These are phyloP conservation scores for Didymella exigua DNA, from an alignment of 2,329 filamentous ascomycete genomes.

Conservation along the genomic window DNA sequence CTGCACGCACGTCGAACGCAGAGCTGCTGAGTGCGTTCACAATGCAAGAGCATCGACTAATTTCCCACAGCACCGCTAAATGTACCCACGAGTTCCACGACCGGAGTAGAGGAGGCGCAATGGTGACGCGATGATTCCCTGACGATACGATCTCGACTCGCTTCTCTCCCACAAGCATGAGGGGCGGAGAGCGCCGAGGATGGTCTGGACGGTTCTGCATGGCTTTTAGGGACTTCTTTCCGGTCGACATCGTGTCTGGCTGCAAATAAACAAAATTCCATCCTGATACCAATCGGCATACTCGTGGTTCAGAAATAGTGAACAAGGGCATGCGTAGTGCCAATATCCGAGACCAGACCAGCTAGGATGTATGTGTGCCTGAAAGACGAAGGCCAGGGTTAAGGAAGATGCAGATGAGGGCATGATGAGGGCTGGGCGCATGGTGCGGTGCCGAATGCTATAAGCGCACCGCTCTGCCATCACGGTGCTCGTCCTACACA, in stretches of 20 bases:
- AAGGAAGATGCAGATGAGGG: not conserved
- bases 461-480: constrained; percentile 5
- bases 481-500: constrained; percentile 16
- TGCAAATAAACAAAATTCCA: constrained; percentile 35
- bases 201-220: constrained; percentile 31
- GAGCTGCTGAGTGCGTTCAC: not conserved
- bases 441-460: not conserved
- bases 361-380: not conserved
- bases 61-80: constrained; percentile 44
- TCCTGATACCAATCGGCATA: constrained; percentile 22
- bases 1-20: not conserved
- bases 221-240: constrained; percentile 28
- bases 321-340: not conserved
- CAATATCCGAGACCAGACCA: not conserved
- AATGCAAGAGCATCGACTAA: constrained; percentile 16
- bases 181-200: constrained; percentile 23
- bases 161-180: constrained; percentile 23
- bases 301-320: not conserved
- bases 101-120: constrained; percentile 39
- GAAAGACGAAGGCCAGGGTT: too few relatives aligned
- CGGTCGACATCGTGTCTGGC: constrained; percentile 26
- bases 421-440: not conserved
- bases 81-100: constrained; percentile 27
- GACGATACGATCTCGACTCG: constrained; percentile 32
- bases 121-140: constrained; percentile 38